Conservation (phyloP, 2,329 filamentous ascomycete species). For the Epichloe uncinata region DNA sequence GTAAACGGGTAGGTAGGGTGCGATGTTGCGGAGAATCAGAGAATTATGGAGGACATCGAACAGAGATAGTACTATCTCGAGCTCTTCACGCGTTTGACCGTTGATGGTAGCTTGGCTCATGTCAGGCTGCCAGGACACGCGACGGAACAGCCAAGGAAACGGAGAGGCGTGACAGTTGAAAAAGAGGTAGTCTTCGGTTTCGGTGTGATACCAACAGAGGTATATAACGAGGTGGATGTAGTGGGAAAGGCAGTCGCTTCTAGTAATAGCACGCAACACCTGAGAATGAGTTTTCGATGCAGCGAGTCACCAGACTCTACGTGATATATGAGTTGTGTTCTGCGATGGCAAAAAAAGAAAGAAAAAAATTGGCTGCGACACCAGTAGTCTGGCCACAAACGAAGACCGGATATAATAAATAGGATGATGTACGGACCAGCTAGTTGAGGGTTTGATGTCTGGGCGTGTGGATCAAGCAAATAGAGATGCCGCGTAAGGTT, state of each 20-base stretch:
- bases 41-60: constrained; percentile 64
- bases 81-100: constrained; percentile 23
- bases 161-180: not conserved
- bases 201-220: not conserved
- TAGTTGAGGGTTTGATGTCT: not conserved
- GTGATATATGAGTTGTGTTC: not conserved
- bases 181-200: not conserved
- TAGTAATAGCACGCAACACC: not conserved
- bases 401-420: not conserved
- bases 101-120: constrained; percentile 23
- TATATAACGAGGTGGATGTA: not conserved
- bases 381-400: not conserved
- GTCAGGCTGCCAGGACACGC: constrained; percentile 23
- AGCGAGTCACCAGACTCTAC: not conserved
- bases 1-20: constrained; percentile 62
- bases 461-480: constrained; percentile 1
- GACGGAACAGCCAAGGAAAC: not conserved
- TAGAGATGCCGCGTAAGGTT: constrained; percentile 8
- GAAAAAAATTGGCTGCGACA: not conserved
- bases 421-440: not conserved
- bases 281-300: not conserved
- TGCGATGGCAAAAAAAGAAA: not conserved
- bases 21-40: constrained; percentile 61
- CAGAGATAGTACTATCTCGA: constrained; percentile 39
- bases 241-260: not conserved